Percentiles rank a stretch among this genome's conserved stretches.
phyloP scores from a whole-genome alignment of 306 rosid species.

The Quercus agrifolia region DNA sequence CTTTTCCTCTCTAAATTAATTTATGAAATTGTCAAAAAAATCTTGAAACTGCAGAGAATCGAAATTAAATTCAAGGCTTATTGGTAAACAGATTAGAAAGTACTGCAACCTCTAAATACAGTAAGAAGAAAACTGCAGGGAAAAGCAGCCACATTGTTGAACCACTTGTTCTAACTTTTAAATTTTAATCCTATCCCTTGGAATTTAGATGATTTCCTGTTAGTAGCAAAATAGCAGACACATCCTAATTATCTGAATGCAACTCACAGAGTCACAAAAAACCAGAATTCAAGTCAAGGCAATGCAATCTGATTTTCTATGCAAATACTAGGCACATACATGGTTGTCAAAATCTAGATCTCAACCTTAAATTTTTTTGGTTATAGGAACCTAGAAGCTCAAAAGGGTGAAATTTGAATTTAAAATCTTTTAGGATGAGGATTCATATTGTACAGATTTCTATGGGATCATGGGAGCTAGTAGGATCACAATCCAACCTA shows the following conservation, averaged over 20 bases:
- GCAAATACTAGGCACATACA: background rate
- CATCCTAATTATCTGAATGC: background rate
- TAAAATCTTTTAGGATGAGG: background rate
- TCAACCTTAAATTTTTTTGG: background rate
- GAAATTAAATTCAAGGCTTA: background rate
- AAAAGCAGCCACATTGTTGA: background rate
- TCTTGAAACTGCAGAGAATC: background rate
- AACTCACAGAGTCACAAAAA: background rate
- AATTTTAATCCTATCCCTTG: background rate
- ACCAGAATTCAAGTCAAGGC: background rate
- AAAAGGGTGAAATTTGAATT: background rate
- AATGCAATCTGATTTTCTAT: background rate
- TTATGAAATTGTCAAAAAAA: background rate
- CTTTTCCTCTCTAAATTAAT: background rate
- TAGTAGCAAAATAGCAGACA: background rate
- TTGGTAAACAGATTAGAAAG: background rate
- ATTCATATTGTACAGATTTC: background rate
- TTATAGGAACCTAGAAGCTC: background rate
- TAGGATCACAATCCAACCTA: background rate
- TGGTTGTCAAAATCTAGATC: background rate
- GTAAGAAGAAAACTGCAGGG: background rate
- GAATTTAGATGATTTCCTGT: background rate
- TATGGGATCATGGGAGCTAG: background rate
- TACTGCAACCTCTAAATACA: background rate
- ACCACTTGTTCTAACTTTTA: background rate